Evolutionary conservation across 2,329 filamentous ascomycete genomes (phyloP).

Genomic region (Cordyceps cateniannulata): DNA sequence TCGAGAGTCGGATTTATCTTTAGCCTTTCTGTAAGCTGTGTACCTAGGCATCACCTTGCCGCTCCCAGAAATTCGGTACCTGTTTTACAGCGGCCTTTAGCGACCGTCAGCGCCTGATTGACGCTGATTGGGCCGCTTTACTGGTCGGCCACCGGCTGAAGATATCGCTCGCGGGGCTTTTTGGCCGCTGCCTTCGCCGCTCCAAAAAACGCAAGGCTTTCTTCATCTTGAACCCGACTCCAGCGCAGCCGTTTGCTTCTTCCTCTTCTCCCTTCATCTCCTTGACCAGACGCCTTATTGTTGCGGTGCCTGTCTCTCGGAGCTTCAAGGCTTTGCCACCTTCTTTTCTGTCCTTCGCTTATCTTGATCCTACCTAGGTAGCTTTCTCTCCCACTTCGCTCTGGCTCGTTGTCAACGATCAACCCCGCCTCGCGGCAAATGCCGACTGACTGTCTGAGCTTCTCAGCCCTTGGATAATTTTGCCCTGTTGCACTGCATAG

Average conservation of each 20-base stretch:
- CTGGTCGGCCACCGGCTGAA: not conserved
- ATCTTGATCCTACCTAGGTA: not conserved
- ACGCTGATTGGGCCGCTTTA: not conserved
- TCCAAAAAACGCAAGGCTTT: not conserved
- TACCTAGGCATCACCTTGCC: no score
- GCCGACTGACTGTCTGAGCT: not conserved
- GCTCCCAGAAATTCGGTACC: no score
- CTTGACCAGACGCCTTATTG: not conserved
- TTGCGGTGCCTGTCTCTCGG: not conserved
- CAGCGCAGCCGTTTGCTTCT: not conserved
- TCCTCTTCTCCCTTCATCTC: not conserved
- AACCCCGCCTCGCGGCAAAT: constrained; percentile 11
- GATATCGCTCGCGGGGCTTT: not conserved
- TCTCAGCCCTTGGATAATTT: not conserved
- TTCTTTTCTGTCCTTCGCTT: not conserved
- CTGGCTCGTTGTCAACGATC: not conserved
- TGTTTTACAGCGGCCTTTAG: no score
- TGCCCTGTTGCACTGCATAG: constrained; percentile 7
- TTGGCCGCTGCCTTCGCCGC: constrained; percentile 1
- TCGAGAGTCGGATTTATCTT: no score
- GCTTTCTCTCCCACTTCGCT: constrained; percentile 1
- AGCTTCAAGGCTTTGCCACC: not conserved
- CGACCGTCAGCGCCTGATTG: not conserved
- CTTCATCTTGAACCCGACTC: not conserved
- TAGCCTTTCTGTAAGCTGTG: no score